Conservation (phyloP, 768 basidiomycete species). For the Mycena rebaudengoi region DNA sequence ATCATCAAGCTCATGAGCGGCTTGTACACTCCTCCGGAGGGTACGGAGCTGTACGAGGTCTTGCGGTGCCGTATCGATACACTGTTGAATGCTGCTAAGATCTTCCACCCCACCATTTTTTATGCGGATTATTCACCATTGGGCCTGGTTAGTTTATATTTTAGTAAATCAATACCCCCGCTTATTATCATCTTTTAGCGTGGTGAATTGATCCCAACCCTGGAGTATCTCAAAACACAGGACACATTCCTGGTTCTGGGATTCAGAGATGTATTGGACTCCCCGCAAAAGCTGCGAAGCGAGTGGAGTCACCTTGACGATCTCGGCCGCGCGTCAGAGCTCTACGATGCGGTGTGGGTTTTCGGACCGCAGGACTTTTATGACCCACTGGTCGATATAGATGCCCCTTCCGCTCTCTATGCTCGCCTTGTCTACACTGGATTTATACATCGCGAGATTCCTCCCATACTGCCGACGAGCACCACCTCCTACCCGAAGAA, state of each 20-base stretch:
- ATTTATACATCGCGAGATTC: constrained; percentile 4
- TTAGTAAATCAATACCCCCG: too few species aligned
- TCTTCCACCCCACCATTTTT: constrained; percentile 3
- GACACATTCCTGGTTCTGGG: constrained; percentile 3
- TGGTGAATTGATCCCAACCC: constrained; percentile 1
- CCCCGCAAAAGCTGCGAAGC: constrained; percentile 3
- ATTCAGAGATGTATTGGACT: constrained; percentile 13
- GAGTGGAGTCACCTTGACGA: constrained; percentile 17
- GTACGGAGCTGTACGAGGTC: constrained; percentile 3
- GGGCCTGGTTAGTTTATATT: neutral
- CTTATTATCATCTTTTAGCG: constrained; percentile 2
- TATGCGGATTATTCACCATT: constrained; percentile 11
- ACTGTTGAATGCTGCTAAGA: constrained; percentile 8
- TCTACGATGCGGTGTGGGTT: constrained; percentile 16
- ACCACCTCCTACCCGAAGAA: neutral
- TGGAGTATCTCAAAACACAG: constrained; percentile 15
- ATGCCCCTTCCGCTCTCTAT: constrained; percentile 1
- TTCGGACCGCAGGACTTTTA: constrained; percentile 13
- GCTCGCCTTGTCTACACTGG: constrained; percentile 10
- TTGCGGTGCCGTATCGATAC: constrained; percentile 4
- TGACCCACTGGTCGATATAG: constrained; percentile 9
- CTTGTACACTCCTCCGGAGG: constrained; percentile 1
- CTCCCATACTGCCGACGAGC: neutral
- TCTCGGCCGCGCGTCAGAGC: constrained; percentile 7
- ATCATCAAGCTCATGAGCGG: constrained; percentile 17